Evolutionary conservation across 2,329 filamentous ascomycete species (phyloP).

Genomic region (Hysterium pulicare): DNA sequence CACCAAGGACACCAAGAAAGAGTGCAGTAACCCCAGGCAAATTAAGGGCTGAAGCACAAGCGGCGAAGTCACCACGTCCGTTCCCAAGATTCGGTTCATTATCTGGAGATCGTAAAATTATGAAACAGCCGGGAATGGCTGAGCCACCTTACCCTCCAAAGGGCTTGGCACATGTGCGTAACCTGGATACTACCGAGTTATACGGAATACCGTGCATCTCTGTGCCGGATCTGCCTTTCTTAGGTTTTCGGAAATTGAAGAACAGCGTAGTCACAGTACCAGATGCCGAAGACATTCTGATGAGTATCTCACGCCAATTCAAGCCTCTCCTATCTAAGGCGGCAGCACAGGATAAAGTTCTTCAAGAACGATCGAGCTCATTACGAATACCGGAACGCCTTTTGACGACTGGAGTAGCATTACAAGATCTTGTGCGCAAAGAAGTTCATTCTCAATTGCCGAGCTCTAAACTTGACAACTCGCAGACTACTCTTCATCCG

Average conservation of each 20-base stretch:
- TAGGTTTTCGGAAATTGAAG: constrained; percentile 35
- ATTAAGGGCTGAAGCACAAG: constrained; percentile 33
- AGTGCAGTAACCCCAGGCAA: constrained; percentile 49
- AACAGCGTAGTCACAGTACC: constrained; percentile 27
- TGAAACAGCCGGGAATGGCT: constrained; percentile 63
- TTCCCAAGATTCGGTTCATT: constrained; percentile 19
- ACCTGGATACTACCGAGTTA: constrained; percentile 12
- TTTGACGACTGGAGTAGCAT: constrained; percentile 35
- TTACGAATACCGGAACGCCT: constrained; percentile 34
- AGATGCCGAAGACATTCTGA: constrained; percentile 24
- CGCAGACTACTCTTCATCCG: constrained; percentile 45
- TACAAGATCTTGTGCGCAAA: constrained; percentile 37
- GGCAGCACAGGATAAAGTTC: not conserved
- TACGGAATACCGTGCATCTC: not conserved
- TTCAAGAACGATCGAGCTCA: constrained; percentile 19
- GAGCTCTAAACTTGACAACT: constrained; percentile 11
- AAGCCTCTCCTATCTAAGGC: constrained; percentile 3
- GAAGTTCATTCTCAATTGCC: constrained; percentile 17
- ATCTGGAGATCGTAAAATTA: constrained; percentile 19
- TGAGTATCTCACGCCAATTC: constrained; percentile 19
- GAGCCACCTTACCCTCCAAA: constrained; percentile 70
- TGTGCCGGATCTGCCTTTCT: too few species aligned
- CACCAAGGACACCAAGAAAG: constrained; percentile 27
- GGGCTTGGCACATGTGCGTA: constrained; percentile 49
- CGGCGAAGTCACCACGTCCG: constrained; percentile 14